A percentile compares a stretch with the other conserved stretches of the same genome.
These are phyloP conservation scores for Leucoagaricus sp. DNA, from an alignment of 1,284 basidiomycete species.

Conservation along the genomic window DNA sequence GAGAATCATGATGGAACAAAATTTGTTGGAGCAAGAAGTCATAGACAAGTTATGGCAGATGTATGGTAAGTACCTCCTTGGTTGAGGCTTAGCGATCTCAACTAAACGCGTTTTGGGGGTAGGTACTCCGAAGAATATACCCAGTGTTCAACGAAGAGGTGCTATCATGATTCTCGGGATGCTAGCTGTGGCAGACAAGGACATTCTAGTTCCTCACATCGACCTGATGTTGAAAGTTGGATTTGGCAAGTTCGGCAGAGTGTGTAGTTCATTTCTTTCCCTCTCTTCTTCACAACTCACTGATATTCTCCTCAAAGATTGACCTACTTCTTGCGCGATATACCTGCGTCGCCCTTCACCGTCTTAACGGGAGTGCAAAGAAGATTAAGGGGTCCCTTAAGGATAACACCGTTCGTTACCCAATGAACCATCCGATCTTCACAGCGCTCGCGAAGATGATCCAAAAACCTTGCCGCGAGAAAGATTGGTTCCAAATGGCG, in stretches of 20 bases:
- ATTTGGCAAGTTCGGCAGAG: constrained; percentile 85
- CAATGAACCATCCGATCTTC: constrained; percentile 91
- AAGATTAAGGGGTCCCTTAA: constrained; percentile 95
- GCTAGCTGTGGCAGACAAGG: constrained; percentile 86
- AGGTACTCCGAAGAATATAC: constrained; percentile 77
- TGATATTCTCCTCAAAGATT: constrained; percentile 43
- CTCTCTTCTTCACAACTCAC: neutral
- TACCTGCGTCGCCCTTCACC: constrained; percentile 91
- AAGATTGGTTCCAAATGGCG: constrained; percentile 94
- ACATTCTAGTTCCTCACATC: constrained; percentile 86
- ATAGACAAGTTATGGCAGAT: constrained; percentile 94
- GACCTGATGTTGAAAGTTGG: constrained; percentile 88
- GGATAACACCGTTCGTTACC: constrained; percentile 85
- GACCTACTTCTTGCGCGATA: constrained; percentile 92
- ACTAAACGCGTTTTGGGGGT: neutral
- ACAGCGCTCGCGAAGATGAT: constrained; percentile 79
- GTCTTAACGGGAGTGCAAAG: constrained; percentile 93
- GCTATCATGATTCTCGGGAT: constrained; percentile 96
- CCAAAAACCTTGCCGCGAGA: constrained; percentile 76
- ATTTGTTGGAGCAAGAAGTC: constrained; percentile 82
- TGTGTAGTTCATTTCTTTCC: constrained; percentile 29
- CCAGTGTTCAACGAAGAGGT: constrained; percentile 84
- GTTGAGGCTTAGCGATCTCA: too few relatives aligned
- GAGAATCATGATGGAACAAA: constrained; percentile 91
- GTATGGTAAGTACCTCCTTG: constrained; percentile 65